phyloP scores from a whole-genome alignment of 1,284 basidiomycete species.

The Ustilago sp. region DNA sequence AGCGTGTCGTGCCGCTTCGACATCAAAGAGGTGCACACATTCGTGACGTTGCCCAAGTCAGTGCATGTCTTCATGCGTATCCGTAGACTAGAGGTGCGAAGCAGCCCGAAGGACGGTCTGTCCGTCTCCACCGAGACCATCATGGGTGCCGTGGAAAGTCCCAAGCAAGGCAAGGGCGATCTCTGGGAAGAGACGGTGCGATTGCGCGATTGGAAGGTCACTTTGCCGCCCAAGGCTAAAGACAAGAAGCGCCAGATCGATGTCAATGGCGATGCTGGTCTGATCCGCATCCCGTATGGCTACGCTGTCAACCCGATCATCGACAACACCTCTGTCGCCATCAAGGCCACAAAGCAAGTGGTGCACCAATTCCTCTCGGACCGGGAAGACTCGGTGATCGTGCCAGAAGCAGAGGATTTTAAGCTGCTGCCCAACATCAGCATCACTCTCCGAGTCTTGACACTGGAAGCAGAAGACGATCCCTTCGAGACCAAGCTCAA shows the following conservation, averaged over 20 bases:
- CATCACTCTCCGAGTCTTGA: constrained; percentile 76
- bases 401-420: constrained; percentile 62
- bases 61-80: constrained; percentile 62
- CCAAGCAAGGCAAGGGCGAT: constrained; percentile 26
- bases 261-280: constrained; percentile 77
- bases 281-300: constrained; percentile 82
- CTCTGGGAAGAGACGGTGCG: constrained; percentile 84
- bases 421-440: constrained; percentile 73
- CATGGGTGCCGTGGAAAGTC: constrained; percentile 71
- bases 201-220: constrained; percentile 76
- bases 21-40: constrained; percentile 63
- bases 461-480: constrained; percentile 86
- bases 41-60: constrained; percentile 65
- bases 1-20: constrained; percentile 38
- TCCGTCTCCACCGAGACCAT: constrained; percentile 68
- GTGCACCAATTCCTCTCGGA: constrained; percentile 70
- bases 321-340: constrained; percentile 70
- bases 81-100: constrained; percentile 60
- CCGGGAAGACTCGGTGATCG: constrained; percentile 57
- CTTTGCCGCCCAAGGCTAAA: constrained; percentile 23
- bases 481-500: constrained; percentile 84
- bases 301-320: constrained; percentile 76
- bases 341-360: constrained; percentile 72
- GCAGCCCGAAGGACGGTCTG: constrained; percentile 49
- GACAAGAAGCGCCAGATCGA: constrained; percentile 47